Evolutionary conservation across 441 rosid species (phyloP), one percentile per base, ranked within the genome.

Genomic region (Erysimum cheiri): DNA sequence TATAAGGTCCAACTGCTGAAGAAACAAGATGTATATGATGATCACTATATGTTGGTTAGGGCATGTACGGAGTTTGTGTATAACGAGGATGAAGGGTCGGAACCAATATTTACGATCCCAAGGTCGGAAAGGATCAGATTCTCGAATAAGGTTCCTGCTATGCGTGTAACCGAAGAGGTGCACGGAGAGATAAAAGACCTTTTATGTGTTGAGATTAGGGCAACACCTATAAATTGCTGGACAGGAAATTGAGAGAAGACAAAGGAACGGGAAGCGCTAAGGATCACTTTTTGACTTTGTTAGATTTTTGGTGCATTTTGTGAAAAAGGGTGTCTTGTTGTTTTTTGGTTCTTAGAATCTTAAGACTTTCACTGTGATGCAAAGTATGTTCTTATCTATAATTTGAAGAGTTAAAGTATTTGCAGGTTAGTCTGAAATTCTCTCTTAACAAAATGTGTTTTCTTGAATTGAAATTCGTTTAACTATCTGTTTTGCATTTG

Each of bases 21-120:
- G 52, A 1, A 8, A 0, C 5, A 1, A 0, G 8, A n/a, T 14
- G 17, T 4, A 9, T 10, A n/a, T 43, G 19, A 43, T 4, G n/a
- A 39, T 11, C 0, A 11, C 14, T 5, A 5, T 12, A 28, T 14
- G 14, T 12, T 12, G 15, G n/a, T 50, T 6, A 26, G 10, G 2
- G 17, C 13, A 28, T 47, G 29, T 19, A 19, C 29, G 29, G 53
- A 47, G 53, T 22, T 2, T 4, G 2, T 0, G 24, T 2, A 10
- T 10, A 19, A 47, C n/a, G 29, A 47, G 13, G 33, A 7, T 26
- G 56, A 12, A n/a, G 56, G 35, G 9, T 50, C 35, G 32, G 56
- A 50, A 3, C 35, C 32, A 50, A 26, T 61, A 24, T 61, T 43
- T 61, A 61, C 66, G 15, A 31, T 61, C 10, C 28, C 66, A 61